A percentile compares a stretch with the other conserved stretches of the same genome.
These are phyloP conservation scores for Dactylonectria estremocensis DNA, from an alignment of 2,329 filamentous ascomycete genomes.

Conservation along the genomic window DNA sequence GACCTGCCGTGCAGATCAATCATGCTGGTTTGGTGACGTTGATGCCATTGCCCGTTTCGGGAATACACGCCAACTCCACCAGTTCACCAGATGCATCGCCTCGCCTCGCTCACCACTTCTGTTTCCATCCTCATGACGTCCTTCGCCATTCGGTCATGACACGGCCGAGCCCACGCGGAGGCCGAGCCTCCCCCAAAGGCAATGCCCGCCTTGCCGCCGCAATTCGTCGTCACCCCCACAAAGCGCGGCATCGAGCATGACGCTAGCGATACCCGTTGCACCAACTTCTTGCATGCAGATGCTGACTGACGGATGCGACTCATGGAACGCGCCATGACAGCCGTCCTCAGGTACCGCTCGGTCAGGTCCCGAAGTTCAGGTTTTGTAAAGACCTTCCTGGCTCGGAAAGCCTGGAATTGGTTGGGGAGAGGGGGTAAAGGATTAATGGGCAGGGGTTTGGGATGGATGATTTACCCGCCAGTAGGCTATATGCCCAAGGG, in stretches of 20 bases:
- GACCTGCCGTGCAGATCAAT: neutral
- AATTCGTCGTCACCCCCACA: conserved; percentile 36
- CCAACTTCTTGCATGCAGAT: conserved; percentile 36
- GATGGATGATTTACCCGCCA: conserved; percentile 21
- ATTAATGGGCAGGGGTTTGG: conserved; percentile 16
- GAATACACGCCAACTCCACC: conserved; percentile 17
- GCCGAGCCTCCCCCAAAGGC: conserved; percentile 27
- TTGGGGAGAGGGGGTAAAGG: conserved; percentile 9
- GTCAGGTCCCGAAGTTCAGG: conserved; percentile 46
- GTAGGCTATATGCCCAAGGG: conserved; percentile 27
- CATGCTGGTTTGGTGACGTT: conserved; percentile 3
- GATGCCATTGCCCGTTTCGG: conserved; percentile 14
- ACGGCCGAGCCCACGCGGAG: conserved; percentile 38
- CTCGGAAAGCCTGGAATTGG: conserved; percentile 11
- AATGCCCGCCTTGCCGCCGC: conserved; percentile 33
- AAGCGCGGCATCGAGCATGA: conserved; percentile 39
- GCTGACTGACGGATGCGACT: conserved; percentile 22
- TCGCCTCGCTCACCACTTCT: neutral
- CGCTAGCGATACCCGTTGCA: conserved; percentile 39
- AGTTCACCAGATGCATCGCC: conserved; percentile 8
- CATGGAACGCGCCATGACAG: conserved; percentile 39
- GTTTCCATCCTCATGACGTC: conserved; percentile 12
- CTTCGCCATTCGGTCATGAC: conserved; percentile 35
- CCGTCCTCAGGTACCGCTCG: conserved; percentile 43
- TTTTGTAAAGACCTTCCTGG: conserved; percentile 9